A percentile compares a stretch with the other conserved stretches of the same genome.
phyloP scores from a whole-genome alignment of 176 grass and related monocot genomes.

The Zizania latifolia region DNA sequence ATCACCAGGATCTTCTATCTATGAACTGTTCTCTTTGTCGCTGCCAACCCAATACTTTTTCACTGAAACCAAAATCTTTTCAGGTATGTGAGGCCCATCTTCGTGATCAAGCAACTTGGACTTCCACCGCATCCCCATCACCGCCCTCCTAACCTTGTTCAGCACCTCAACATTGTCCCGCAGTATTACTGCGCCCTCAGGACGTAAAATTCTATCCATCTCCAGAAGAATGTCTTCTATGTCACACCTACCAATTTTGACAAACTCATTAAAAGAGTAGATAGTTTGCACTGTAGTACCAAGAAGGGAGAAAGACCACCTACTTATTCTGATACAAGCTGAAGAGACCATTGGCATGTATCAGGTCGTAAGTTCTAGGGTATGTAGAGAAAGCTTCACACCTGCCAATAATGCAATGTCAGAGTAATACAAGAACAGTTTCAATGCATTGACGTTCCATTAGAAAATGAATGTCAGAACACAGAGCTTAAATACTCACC shows the following conservation, averaged over 20 bases:
- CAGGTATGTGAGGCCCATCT: slow-evolving; percentile 61
- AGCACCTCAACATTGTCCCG: slow-evolving; percentile 62
- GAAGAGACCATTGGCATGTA: slow-evolving; percentile 72
- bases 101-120: slow-evolving; percentile 88
- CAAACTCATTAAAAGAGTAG: not conserved
- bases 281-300: not conserved
- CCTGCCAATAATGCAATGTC: slow-evolving; percentile 34
- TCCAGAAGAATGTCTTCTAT: slow-evolving; percentile 80
- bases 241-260: slow-evolving; percentile 40
- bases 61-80: slow-evolving; percentile 63
- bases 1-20: slow-evolving; percentile 17
- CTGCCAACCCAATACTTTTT: slow-evolving; percentile 74
- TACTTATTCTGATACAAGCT: slow-evolving; percentile 82
- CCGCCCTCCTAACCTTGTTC: slow-evolving; percentile 55
- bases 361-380: slow-evolving; percentile 82
- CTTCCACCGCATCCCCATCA: slow-evolving; percentile 69
- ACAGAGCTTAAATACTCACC: slow-evolving; percentile 33
- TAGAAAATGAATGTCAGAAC: not conserved
- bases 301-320: slow-evolving; percentile 19
- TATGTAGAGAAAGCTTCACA: slow-evolving; percentile 88
- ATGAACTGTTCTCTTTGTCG: slow-evolving; percentile 31
- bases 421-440: slow-evolving; percentile 21
- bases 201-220: slow-evolving; percentile 89
- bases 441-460: not conserved
- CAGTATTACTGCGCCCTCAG: slow-evolving; percentile 73